Evolutionary conservation across 352 stramenopile species (phyloP).

Genomic region (Halophytophthora polymorphica): DNA sequence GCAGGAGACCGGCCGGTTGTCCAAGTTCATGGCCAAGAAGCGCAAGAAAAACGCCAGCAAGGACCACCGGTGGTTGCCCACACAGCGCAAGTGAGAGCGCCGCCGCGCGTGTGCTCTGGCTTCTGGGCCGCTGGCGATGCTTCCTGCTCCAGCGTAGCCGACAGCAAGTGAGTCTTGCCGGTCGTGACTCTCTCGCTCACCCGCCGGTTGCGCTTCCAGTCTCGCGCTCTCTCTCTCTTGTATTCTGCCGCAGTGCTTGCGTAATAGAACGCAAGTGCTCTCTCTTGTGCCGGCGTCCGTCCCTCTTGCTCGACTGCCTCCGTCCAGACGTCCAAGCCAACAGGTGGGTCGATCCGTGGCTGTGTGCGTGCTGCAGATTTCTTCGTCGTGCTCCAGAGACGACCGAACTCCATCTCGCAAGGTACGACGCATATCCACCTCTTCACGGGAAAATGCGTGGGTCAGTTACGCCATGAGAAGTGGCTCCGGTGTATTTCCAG

Average conservation of each 20-base stretch:
- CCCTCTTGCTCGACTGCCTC: too few relatives aligned
- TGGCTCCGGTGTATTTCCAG: too few relatives aligned
- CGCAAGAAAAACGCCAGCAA: conserved; percentile 93
- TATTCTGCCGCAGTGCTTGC: conserved; percentile 15
- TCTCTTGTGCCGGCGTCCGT: conserved; percentile 1
- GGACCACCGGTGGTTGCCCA: conserved; percentile 89
- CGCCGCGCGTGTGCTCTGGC: conserved; percentile 5
- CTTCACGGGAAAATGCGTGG: too few relatives aligned
- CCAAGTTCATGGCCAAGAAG: conserved; percentile 93
- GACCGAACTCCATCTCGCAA: too few relatives aligned
- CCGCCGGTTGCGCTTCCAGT: neutral
- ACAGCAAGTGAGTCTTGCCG: neutral
- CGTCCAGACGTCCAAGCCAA: too few relatives aligned
- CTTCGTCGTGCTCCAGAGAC: too few relatives aligned
- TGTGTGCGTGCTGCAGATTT: too few relatives aligned
- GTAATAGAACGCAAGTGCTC: conserved; percentile 26
- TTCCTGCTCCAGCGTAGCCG: too few relatives aligned
- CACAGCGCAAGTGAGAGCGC: conserved; percentile 56
- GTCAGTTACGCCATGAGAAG: too few relatives aligned
- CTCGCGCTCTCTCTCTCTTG: conserved; percentile 1
- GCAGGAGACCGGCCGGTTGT: conserved; percentile 82
- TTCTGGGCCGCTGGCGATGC: neutral
- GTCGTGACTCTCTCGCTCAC: conserved; percentile 1
- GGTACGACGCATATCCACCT: too few relatives aligned
- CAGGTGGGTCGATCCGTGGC: too few relatives aligned